A percentile compares a stretch with the other conserved stretches of the same genome.
Conservation (phyloP, 2,329 filamentous ascomycete species). For the Calonectria hongkongensis region DNA sequence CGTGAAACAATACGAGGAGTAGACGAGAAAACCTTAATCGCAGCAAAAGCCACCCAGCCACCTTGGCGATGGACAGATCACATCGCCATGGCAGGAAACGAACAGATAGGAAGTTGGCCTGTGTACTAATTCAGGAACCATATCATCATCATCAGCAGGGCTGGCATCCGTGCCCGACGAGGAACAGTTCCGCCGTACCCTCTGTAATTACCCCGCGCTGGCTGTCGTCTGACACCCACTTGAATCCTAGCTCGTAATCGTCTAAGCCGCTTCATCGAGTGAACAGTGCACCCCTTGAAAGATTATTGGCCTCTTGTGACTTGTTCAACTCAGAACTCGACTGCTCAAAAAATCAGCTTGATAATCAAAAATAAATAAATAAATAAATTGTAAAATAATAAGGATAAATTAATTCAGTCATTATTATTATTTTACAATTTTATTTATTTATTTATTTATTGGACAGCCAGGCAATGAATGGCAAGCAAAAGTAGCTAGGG, state of each 20-base stretch:
- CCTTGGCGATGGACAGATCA: not conserved
- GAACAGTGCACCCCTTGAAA: not conserved
- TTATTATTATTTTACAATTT: no score
- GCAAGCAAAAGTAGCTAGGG: no score
- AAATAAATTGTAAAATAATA: no score
- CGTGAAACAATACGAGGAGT: constrained; percentile 13
- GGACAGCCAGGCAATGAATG: no score
- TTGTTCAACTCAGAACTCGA: no score
- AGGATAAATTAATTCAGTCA: no score
- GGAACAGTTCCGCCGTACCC: constrained; percentile 26
- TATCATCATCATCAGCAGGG: constrained; percentile 24
- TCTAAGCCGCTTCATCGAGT: constrained; percentile 26
- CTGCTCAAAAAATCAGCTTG: no score
- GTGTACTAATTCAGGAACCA: constrained; percentile 16
- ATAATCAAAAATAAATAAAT: no score
- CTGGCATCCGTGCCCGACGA: constrained; percentile 13
- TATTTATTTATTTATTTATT: no score
- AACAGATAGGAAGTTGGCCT: constrained; percentile 11
- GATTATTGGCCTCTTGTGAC: no score
- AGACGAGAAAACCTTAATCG: constrained; percentile 12
- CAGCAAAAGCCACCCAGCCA: constrained; percentile 12
- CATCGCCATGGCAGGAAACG: not conserved
- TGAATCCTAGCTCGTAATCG: constrained; percentile 24
- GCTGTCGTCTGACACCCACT: constrained; percentile 28
- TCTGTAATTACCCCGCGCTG: constrained; percentile 32